Evolutionary conservation across 176 grass and related monocot genomes (phyloP), one percentile per base, ranked within the genome.

Genomic region (Puya raimondii): DNA sequence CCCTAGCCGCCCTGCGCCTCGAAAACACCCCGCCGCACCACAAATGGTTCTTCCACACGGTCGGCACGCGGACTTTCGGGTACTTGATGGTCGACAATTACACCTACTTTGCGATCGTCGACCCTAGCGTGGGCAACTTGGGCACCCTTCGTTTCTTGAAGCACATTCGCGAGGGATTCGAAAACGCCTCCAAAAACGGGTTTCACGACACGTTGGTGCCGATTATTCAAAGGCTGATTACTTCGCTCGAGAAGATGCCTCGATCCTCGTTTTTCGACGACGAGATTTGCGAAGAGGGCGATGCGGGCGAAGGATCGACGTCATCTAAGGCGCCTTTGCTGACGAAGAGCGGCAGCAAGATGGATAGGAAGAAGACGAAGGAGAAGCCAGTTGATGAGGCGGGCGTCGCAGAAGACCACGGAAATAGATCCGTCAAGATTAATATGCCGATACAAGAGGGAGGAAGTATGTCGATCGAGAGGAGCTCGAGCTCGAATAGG

Each of bases 191-290:
- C 0, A 58, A 57, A 66, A 90, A 87, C 2, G 71, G 81, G 6
- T 63, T 87, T 16, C 84, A 92, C 3, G 79, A 85, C 47, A 74
- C 84, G 0, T 53, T 96, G 68, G 72, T 96, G 18, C 93, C 89
- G 0, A 78, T 88, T 13, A 85, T 96, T n/a, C 84, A 87, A 73
- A 69, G 74, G 74, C 74, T 96, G 22, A 88, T 90, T 49, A 76
- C 74, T 47, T 92, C 93, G 1, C 48, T 96, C 23, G 89, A 92
- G 51, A 92, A 90, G 67, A 92, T 96, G 93, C 93, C 93, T 11
- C 85, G 70, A 11, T 78, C 81, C 0, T 14, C 84, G 18, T 85
- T 83, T 22, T 48, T 67, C 0, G 66, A 79, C 12, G 79, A 96
- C 54, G 83, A 76, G 0, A 77, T 69, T 47, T 73, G 8, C 2